phyloP scores from a whole-genome alignment of 1,139 yeast species.

The Suzukiozyma palmioleophila region DNA sequence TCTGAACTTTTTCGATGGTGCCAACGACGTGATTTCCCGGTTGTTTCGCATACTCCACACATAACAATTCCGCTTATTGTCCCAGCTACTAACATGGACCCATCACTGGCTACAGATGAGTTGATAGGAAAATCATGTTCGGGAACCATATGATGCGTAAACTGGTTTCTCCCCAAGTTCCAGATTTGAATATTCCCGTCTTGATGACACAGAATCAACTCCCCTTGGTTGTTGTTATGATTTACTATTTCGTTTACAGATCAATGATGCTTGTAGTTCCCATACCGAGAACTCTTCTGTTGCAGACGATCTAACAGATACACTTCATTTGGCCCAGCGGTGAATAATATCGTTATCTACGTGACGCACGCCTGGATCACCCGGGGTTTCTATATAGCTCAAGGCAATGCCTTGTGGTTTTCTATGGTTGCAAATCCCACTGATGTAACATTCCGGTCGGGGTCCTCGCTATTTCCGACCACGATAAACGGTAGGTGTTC shows the following conservation, averaged over 20 bases:
- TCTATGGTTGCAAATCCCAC: too few relatives aligned
- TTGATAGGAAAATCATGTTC: slow-evolving; percentile 92
- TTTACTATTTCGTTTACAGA: slow-evolving; percentile 96
- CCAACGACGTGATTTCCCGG: slow-evolving; percentile 72
- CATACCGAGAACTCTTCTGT: too few relatives aligned
- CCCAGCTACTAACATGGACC: slow-evolving; percentile 96
- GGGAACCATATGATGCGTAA: slow-evolving; percentile 91
- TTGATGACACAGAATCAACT: slow-evolving; percentile 87
- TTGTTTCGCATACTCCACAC: slow-evolving; percentile 94
- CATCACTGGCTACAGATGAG: slow-evolving; percentile 90
- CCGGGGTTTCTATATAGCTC: too few relatives aligned
- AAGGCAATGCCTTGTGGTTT: too few relatives aligned
- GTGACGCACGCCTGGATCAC: too few relatives aligned
- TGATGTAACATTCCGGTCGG: too few relatives aligned
- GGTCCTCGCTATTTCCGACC: too few relatives aligned
- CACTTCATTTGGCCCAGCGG: too few relatives aligned
- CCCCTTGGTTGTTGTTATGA: slow-evolving; percentile 98
- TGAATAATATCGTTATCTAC: too few relatives aligned
- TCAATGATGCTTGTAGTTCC: slow-evolving; percentile 83
- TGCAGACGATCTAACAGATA: too few relatives aligned
- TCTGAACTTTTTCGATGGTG: slow-evolving; percentile 84
- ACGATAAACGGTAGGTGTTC: too few relatives aligned
- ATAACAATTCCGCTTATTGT: slow-evolving; percentile 90
- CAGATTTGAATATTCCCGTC: slow-evolving; percentile 95
- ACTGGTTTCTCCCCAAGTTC: slow-evolving; percentile 94